These are phyloP conservation scores for Dictyophora rubrovolvata DNA, from an alignment of 768 basidiomycete species.

Conservation along the genomic window DNA sequence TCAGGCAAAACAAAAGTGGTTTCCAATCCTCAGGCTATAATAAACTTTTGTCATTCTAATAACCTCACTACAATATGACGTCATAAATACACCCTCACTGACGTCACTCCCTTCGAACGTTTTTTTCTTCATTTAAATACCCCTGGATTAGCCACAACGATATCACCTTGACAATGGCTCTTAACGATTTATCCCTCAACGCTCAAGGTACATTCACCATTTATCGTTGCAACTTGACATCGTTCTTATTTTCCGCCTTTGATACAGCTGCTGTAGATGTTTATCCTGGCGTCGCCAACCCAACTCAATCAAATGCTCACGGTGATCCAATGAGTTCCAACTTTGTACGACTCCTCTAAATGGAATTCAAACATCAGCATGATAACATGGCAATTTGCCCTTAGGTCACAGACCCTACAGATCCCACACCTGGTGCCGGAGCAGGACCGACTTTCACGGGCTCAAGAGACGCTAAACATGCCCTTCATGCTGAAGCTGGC, in stretches of 20 bases:
- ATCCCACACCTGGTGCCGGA: constrained; percentile 29
- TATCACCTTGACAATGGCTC: constrained; percentile 23
- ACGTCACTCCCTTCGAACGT: not conserved
- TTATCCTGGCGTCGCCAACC: constrained; percentile 36
- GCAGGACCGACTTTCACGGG: constrained; percentile 31
- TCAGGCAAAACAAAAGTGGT: constrained; percentile 59
- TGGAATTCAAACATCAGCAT: not conserved
- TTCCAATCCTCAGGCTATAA: constrained; percentile 19
- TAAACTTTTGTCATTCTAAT: not conserved
- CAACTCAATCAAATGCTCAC: constrained; percentile 27
- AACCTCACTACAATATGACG: not conserved
- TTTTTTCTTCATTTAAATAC: not conserved
- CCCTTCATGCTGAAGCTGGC: constrained; percentile 33
- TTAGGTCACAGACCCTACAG: constrained; percentile 34
- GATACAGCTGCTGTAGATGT: constrained; percentile 25
- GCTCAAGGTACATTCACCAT: not conserved
- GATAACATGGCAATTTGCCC: not conserved
- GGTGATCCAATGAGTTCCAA: constrained; percentile 29
- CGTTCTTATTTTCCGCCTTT: not conserved
- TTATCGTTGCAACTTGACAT: not conserved
- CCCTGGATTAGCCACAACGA: not conserved
- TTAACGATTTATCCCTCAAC: constrained; percentile 21
- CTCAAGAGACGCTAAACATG: constrained; percentile 28
- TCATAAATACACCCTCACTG: not conserved
- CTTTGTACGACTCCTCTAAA: constrained; percentile 28